Base-by-base conservation (phyloP, 192 early-diverging fungal species). In the Lunasporangiospora selenospora region DNA sequence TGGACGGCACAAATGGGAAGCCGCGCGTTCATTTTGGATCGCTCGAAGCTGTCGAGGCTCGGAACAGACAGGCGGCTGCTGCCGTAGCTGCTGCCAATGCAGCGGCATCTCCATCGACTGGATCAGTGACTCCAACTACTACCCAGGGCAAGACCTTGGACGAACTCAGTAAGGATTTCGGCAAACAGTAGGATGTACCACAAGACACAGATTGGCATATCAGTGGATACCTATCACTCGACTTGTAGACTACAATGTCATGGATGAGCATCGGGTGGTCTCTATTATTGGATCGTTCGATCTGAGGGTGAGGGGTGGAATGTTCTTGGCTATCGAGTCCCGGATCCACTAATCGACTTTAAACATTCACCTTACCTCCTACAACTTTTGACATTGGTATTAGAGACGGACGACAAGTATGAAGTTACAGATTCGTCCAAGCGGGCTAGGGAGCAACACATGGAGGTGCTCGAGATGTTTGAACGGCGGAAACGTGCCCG, bases 401-500 rank as follows among this genome's bases (percentile, higher is more conserved):
- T 73, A 73, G 61, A 73, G 48, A 18, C 29, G 15, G 61, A 73
- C 19, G 50, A 73, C 7, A 67, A 80, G 26, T 63, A 75, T 31
- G 84, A 85, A 31, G 43, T 65, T 2, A 66, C 81, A 13, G 83
- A 75, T 18, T 75, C 81, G 29, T 73, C 79, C 3, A 70, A 79
- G 44, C 50, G 76, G 46, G 83, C 69, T 38, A 65, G 79, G 15
- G 83, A 77, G 36, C 81, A 81, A 18, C 77, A 88, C 38, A 63
- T 53, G 27, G 84, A 82, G 30, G 70, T 87, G 16, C 55, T 91
- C 46, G 83, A 88, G 11, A 88, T 89, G 67, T 89, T 92, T 65
- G 89, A 91, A 31, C 83, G 92, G 33, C 89, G 90, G 63, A 82
- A 87, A 51, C 67, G 90, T 1, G 92, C 93, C 1, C 77, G 91